Percentiles rank a stretch among this genome's conserved stretches.
These are phyloP conservation scores for Aureobasidium uvarum DNA, from an alignment of 2,329 filamentous ascomycete species.

Conservation along the genomic window DNA sequence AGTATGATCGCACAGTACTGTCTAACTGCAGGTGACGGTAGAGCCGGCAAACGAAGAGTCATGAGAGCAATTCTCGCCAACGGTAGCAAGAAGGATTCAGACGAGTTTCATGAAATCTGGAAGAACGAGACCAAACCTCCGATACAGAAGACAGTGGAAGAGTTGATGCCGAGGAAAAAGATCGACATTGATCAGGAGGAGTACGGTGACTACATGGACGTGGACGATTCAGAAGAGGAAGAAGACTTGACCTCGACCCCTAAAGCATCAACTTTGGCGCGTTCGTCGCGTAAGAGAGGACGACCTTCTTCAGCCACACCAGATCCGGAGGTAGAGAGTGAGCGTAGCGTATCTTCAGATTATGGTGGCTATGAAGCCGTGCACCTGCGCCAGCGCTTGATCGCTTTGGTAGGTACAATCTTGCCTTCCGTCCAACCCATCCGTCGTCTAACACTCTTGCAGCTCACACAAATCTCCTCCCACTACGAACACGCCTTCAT, in stretches of 20 bases:
- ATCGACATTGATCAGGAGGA: conserved; percentile 60
- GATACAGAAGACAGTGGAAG: conserved; percentile 47
- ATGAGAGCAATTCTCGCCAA: conserved; percentile 67
- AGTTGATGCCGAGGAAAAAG: conserved; percentile 44
- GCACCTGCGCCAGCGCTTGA: conserved; percentile 60
- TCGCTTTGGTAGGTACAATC: conserved; percentile 47
- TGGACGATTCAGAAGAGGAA: conserved; percentile 47
- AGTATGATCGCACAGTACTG: conserved; percentile 64
- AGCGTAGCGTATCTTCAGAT: conserved; percentile 29
- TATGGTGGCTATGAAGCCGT: conserved; percentile 56
- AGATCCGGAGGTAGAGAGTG: conserved; percentile 1
- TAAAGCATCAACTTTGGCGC: conserved; percentile 21
- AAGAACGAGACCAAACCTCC: conserved; percentile 59
- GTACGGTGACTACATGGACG: conserved; percentile 60
- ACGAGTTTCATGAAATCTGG: conserved; percentile 65
- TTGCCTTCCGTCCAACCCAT: neutral
- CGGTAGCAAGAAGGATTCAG: conserved; percentile 53
- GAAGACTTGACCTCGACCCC: conserved; percentile 37
- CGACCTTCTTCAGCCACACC: conserved; percentile 11
- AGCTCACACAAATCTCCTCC: conserved; percentile 15
- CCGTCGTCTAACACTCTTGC: neutral
- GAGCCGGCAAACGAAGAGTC: conserved; percentile 52
- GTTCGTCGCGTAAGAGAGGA: conserved; percentile 17
- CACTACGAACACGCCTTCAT: conserved; percentile 43
- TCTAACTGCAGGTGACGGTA: conserved; percentile 39